Evolutionary conservation across 345 rosid genomes (phyloP).

Genomic region (rapeseed (Brassica napus)): Da-Ae NC_063435.1:29330501-29331000

Average conservation of each 20-base stretch:
- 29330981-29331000: slow-evolving; percentile 95
- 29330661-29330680: slow-evolving; percentile 97
- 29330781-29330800: slow-evolving; percentile 87
- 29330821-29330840: slow-evolving; percentile 97
- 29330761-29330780: slow-evolving; percentile 99
- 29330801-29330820: slow-evolving; percentile 99
- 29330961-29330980: slow-evolving; percentile 99
- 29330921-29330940: slow-evolving; percentile 99
- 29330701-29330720: slow-evolving; percentile 89
- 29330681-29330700: slow-evolving; percentile 89
- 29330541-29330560: slow-evolving; percentile 94
- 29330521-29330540: slow-evolving; percentile 97
- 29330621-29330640: not conserved
- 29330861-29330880: slow-evolving; percentile 99
- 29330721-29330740: slow-evolving; percentile 96
- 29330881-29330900: slow-evolving; percentile 85
- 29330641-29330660: not conserved
- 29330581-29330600: not conserved
- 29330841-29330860: slow-evolving; percentile 96
- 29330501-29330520: slow-evolving; percentile 91
- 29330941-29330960: slow-evolving; percentile 98
- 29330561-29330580: not conserved
- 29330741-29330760: slow-evolving; percentile 99
- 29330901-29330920: slow-evolving; percentile 98
- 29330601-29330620: not conserved